A percentile compares a stretch with the other conserved stretches of the same genome.
Evolutionary conservation across 202 grass and related monocot species (phyloP).

Genomic region (Hordeum pubiflorum): DNA sequence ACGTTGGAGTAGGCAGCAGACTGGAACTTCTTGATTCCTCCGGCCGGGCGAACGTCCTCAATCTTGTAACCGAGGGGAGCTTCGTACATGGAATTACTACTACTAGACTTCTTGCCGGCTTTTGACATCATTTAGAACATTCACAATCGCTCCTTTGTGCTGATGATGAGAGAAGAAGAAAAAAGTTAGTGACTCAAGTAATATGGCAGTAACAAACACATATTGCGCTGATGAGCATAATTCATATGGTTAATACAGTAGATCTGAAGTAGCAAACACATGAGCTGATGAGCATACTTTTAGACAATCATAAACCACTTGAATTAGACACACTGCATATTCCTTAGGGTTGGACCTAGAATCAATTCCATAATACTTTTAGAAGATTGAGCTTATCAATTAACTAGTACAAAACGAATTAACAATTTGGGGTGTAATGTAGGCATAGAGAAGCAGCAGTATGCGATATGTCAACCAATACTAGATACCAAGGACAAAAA

Average conservation of each 20-base stretch:
- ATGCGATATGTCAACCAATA: too few relatives aligned
- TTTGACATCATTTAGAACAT: conserved; percentile 98
- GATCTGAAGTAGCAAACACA: background rate
- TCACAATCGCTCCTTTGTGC: conserved; percentile 25
- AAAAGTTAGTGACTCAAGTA: background rate
- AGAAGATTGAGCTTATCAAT: too few relatives aligned
- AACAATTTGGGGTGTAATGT: too few relatives aligned
- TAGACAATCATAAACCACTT: background rate
- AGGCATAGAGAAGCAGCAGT: too few relatives aligned
- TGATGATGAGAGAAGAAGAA: background rate
- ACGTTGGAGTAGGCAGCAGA: conserved; percentile 97
- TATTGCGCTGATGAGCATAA: background rate
- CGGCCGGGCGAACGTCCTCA: conserved; percentile 87
- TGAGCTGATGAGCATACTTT: too few relatives aligned
- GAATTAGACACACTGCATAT: background rate
- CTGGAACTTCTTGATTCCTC: conserved; percentile 95
- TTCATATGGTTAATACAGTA: background rate
- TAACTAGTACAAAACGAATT: too few relatives aligned
- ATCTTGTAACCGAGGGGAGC: conserved; percentile 88
- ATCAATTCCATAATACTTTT: background rate
- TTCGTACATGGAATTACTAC: conserved; percentile 84
- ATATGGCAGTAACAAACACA: background rate
- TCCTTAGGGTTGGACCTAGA: background rate
- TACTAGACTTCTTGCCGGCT: conserved; percentile 81
- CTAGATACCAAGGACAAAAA: too few relatives aligned